Conservation (phyloP, 225 moss, liverwort and hornwort species). For the Straminergon stramineum region DNA sequence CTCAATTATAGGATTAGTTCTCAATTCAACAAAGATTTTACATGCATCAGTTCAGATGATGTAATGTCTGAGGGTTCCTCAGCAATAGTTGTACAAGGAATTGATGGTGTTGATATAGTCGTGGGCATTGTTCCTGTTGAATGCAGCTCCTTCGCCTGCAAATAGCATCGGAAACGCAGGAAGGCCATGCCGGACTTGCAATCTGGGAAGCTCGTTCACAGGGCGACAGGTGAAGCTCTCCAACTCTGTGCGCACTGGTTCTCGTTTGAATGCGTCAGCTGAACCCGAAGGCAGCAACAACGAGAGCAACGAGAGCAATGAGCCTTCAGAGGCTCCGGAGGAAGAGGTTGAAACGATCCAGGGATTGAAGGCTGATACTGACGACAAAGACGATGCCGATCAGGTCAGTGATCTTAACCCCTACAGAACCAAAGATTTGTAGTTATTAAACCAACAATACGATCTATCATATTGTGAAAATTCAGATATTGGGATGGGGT, state of each 20-base stretch:
- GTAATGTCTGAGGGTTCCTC: neutral
- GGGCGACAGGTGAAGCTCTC: neutral
- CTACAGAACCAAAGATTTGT: neutral
- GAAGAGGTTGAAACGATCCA: constrained; percentile 9
- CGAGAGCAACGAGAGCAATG: neutral
- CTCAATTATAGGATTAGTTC: neutral
- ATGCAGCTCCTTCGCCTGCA: neutral
- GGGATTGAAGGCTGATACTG: neutral
- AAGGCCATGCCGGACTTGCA: neutral
- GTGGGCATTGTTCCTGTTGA: neutral
- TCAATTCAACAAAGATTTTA: neutral
- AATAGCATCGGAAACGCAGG: neutral
- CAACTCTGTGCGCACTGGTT: neutral
- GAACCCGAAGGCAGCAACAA: neutral
- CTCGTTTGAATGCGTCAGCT: constrained; percentile 6
- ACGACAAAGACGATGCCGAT: constrained; percentile 9
- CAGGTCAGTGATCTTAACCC: neutral
- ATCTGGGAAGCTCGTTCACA: neutral
- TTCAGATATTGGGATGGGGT: neutral
- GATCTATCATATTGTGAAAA: neutral
- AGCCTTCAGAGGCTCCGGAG: neutral
- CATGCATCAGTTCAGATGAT: neutral
- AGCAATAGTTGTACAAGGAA: neutral
- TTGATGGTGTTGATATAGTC: neutral
- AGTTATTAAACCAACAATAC: neutral